These are phyloP conservation scores for Myxozyma sirexii DNA, from an alignment of 805 yeast species.

Conservation along the genomic window DNA sequence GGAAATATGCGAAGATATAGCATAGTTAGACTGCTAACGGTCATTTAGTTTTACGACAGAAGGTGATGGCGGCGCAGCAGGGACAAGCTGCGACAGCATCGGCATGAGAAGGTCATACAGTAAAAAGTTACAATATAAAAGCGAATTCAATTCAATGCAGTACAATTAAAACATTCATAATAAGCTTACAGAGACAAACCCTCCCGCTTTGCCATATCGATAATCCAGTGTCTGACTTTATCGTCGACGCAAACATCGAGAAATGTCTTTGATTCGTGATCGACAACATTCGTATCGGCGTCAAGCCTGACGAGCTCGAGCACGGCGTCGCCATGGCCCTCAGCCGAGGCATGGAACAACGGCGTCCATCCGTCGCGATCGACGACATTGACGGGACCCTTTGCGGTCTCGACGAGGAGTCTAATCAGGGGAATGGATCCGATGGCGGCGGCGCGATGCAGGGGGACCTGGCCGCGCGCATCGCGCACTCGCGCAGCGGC, in stretches of 20 bases:
- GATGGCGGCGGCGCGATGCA: conserved; percentile 81
- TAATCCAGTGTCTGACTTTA: conserved; percentile 47
- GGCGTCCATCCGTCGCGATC: conserved; percentile 84
- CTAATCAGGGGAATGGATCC: conserved; percentile 66
- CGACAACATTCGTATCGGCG: conserved; percentile 58
- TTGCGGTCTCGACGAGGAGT: conserved; percentile 54
- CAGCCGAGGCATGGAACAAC: conserved; percentile 86
- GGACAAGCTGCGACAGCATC: conserved; percentile 17
- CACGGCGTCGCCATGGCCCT: conserved; percentile 82
- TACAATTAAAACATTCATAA: no score
- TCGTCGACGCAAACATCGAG: conserved; percentile 59
- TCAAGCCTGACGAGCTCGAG: conserved; percentile 61
- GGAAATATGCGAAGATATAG: no score
- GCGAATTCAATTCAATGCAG: no score
- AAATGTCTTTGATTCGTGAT: conserved; percentile 58
- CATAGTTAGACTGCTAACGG: no score
- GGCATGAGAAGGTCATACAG: no score
- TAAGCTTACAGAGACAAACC: conserved; percentile 10
- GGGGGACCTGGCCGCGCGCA: conserved; percentile 61
- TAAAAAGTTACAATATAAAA: no score
- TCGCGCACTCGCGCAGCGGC: conserved; percentile 72
- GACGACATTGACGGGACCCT: conserved; percentile 65
- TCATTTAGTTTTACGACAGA: conserved; percentile 27
- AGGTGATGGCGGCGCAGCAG: conserved; percentile 29
- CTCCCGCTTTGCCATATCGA: conserved; percentile 20